phyloP scores from a whole-genome alignment of 73 alveolate genomes.

The Tetrahymena borealis region DNA sequence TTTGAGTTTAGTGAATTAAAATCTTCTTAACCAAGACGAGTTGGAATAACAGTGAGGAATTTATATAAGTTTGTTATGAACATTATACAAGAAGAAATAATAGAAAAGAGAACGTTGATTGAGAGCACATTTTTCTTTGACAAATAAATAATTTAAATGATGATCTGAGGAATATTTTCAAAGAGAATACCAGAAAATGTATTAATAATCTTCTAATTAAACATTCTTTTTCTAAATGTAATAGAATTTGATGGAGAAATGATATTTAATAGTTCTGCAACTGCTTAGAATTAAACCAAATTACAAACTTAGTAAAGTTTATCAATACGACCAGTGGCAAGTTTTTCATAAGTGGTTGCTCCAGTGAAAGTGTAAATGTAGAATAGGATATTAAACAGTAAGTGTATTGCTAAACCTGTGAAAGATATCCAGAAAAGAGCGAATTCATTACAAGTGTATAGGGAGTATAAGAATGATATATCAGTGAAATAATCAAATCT shows the following conservation, averaged over 20 bases:
- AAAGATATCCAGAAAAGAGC: not conserved
- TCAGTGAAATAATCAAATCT: not conserved
- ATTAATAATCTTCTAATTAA: not conserved
- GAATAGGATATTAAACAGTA: not conserved
- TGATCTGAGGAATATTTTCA: not conserved
- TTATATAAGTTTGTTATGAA: not conserved
- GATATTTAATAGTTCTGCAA: not conserved
- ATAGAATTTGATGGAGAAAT: not conserved
- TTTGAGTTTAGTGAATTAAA: not conserved
- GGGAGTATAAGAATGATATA: not conserved
- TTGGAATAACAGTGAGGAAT: not conserved
- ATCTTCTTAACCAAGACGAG: not conserved
- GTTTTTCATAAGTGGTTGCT: not conserved
- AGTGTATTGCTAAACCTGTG: not conserved
- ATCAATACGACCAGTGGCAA: not conserved
- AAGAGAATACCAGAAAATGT: not conserved
- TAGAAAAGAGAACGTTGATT: not conserved
- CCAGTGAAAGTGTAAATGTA: not conserved
- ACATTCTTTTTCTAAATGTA: not conserved
- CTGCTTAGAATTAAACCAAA: not conserved
- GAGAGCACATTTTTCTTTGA: not conserved
- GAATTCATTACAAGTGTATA: not conserved
- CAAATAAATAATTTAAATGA: not conserved
- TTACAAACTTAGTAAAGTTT: not conserved
- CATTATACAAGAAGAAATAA: not conserved